Base-by-base conservation (phyloP, 2,329 filamentous ascomycete genomes). In the Juglanconis oblonga region DNA sequence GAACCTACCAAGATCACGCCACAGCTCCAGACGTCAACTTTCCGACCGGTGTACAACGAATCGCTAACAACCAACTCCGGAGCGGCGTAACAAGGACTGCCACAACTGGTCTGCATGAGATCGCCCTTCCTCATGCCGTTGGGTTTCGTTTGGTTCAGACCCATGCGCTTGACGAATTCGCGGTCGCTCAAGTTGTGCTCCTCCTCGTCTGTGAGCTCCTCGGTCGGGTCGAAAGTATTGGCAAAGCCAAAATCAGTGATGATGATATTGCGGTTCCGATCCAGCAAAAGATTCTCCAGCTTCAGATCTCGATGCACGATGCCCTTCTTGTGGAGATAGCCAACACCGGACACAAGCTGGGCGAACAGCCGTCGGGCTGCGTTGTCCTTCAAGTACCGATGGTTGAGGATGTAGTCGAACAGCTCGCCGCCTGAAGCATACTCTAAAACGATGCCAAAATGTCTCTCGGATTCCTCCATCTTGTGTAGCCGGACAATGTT, bases 191-290 rank as follows among this genome's bases (percentile, higher is more conserved):
- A 79, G 64, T 92, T 91, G 69, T 92, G 85, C 74, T 98, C 95
- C 66, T 97, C 90, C 61, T 97, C 93, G 62, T 97, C 92, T 4
- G 85, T 86, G 44, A 99, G 82, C 72, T 97, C 92, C 70, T 99
- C 95, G 40, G 81, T 78, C 0, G 95, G 86, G 70, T 97, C 90
- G 71, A 99, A 99, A 0, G 93, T 98, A 75, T 99, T 99, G 67
- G 95, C 95, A 73, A 99, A 99, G 17, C 95, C 95, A 76, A 99
- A 99, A 76, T 99, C 95, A 14, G 95, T 99, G 71, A 99, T 99
- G 77, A 99, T 99, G 71, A 99, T 98, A 79, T 99, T 99, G 64
- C 92, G 89, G 72, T 99, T 97, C 64, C 94, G 89, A 76, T 99
- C 95, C 55, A 99, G 83, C 42, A 99, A 83, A 68, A 99, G 75